phyloP scores from a whole-genome alignment of 331 rosid species.

The Acacia concinna region DNA sequence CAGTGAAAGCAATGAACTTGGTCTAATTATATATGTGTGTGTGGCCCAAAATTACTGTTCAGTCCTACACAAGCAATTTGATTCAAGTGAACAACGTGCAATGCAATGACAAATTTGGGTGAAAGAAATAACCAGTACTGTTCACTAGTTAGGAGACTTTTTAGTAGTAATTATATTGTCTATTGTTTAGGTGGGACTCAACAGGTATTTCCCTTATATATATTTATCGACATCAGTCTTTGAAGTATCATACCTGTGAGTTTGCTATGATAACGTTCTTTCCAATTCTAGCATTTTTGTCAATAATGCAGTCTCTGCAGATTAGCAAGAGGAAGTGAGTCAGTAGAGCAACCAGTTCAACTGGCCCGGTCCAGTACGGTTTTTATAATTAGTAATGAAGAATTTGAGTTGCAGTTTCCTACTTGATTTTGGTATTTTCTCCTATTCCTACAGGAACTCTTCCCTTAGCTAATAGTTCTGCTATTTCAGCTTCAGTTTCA shows the following conservation, averaged over 20 bases:
- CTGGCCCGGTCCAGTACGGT: background rate
- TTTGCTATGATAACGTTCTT: slow-evolving; percentile 66
- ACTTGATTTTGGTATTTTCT: slow-evolving; percentile 70
- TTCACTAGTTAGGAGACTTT: too few relatives aligned
- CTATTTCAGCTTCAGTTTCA: slow-evolving; percentile 67
- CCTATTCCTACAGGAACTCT: slow-evolving; percentile 82
- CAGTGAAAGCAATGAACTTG: too few relatives aligned
- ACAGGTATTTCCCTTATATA: too few relatives aligned
- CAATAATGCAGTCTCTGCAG: slow-evolving; percentile 73
- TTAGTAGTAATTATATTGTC: too few relatives aligned
- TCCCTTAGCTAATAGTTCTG: slow-evolving; percentile 74
- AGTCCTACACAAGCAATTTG: too few relatives aligned
- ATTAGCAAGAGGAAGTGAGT: slow-evolving; percentile 15
- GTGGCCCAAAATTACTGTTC: too few relatives aligned
- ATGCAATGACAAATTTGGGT: too few relatives aligned
- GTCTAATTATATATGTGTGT: too few relatives aligned
- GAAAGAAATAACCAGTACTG: too few relatives aligned
- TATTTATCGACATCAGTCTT: background rate
- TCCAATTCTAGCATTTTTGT: slow-evolving; percentile 75
- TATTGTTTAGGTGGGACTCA: too few relatives aligned
- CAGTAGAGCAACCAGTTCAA: background rate
- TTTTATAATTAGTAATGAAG: background rate
- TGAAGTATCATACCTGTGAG: slow-evolving; percentile 56
- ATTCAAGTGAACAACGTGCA: too few relatives aligned
- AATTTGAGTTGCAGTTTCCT: slow-evolving; percentile 23